Evolutionary conservation across 495 filamentous ascomycete species (phyloP).

Genomic region (Diplogelasinospora grovesii): DNA sequence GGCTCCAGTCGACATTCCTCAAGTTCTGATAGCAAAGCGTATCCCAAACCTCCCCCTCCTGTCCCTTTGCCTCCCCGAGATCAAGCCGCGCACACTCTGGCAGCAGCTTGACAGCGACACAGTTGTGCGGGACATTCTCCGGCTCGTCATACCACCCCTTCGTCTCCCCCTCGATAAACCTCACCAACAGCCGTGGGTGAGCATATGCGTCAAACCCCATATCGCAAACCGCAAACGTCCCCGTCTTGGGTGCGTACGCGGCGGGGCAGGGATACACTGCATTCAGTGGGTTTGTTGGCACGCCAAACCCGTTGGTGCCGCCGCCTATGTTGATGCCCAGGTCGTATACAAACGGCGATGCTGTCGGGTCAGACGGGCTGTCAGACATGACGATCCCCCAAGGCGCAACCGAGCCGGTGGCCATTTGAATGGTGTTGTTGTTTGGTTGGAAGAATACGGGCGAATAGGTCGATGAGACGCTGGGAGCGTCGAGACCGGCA

Average conservation of each 20-base stretch:
- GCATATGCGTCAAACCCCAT: background rate
- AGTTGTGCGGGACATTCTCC: background rate
- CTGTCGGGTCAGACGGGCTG: background rate
- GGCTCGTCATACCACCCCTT: background rate
- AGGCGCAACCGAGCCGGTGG: background rate
- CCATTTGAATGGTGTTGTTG: background rate
- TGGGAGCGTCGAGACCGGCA: background rate
- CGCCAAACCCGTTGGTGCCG: background rate
- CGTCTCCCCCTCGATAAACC: background rate
- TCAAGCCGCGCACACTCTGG: background rate
- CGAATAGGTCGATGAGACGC: background rate
- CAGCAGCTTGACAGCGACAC: background rate
- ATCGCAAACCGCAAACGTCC: slow-evolving; percentile 1
- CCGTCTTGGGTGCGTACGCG: background rate
- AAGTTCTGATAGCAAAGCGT: too few species aligned
- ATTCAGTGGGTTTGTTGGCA: background rate
- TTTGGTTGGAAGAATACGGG: background rate
- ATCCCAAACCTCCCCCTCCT: too few species aligned
- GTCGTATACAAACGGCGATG: background rate
- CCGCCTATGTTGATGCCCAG: background rate
- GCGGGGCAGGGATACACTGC: background rate
- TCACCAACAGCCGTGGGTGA: background rate
- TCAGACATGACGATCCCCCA: background rate
- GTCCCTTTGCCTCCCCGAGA: too few species aligned
- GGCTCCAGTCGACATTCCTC: too few species aligned